Conservation (phyloP, 2,329 filamentous ascomycete species). For the Cercospora beticola region DNA sequence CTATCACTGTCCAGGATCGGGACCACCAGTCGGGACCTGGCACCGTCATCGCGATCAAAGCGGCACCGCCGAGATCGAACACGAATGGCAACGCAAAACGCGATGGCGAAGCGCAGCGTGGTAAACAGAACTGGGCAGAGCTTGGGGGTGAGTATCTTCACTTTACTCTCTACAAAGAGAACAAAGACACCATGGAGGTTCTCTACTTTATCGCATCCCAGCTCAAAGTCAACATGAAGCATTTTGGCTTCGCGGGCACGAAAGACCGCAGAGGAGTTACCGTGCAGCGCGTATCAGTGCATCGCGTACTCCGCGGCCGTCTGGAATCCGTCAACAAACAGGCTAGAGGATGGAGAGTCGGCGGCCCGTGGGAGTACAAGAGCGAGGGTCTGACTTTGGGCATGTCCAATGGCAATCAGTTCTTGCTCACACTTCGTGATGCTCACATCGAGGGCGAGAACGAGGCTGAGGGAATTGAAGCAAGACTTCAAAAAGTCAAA, state of each 20-base stretch:
- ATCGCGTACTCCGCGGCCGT: conserved; percentile 59
- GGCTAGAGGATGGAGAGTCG: conserved; percentile 61
- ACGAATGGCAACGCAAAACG: conserved; percentile 20
- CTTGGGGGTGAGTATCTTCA: conserved; percentile 79
- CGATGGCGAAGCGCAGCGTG: conserved; percentile 32
- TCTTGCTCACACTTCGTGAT: conserved; percentile 86
- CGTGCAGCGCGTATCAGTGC: conserved; percentile 73
- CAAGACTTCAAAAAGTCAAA: conserved; percentile 48
- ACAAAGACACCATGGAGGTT: conserved; percentile 94
- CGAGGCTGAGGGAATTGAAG: conserved; percentile 30
- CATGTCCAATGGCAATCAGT: conserved; percentile 85
- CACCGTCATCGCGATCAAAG: conserved; percentile 62
- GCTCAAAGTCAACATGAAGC: conserved; percentile 66
- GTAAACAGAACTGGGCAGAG: conserved; percentile 61
- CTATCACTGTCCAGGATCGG: conserved; percentile 70
- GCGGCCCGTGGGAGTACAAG: conserved; percentile 77
- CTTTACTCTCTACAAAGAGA: conserved; percentile 93
- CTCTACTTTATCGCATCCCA: conserved; percentile 73
- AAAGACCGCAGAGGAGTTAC: conserved; percentile 89
- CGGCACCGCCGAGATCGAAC: conserved; percentile 39
- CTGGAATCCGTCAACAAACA: conserved; percentile 63
- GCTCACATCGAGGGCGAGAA: conserved; percentile 62
- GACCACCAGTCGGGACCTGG: conserved; percentile 45
- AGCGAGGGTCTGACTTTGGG: conserved; percentile 74
- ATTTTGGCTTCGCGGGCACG: conserved; percentile 80